A percentile compares a stretch with the other conserved stretches of the same genome.
phyloP scores from a whole-genome alignment of 257 asterid species.

The Avicennia marina region DNA sequence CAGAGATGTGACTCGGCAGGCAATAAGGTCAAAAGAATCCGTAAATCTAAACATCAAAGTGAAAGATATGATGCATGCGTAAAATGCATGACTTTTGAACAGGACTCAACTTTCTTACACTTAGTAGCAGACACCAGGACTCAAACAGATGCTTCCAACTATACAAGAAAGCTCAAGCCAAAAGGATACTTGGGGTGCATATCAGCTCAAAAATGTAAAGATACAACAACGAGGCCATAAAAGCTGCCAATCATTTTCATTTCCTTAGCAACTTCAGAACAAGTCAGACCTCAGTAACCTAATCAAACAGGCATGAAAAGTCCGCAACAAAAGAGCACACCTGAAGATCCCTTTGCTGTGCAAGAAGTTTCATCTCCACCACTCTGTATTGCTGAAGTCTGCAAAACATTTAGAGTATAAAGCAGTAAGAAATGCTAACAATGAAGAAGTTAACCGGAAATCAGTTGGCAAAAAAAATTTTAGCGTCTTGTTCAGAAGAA shows the following conservation, averaged over 20 bases:
- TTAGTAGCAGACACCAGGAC: not conserved
- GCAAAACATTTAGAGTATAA: slow-evolving; percentile 27
- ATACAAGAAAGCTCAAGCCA: not conserved
- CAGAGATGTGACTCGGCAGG: no score
- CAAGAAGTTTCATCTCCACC: slow-evolving; percentile 65
- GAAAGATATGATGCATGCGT: not conserved
- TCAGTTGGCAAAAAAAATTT: no score
- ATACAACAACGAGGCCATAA: not conserved
- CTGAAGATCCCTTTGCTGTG: slow-evolving; percentile 75
- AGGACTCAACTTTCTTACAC: not conserved
- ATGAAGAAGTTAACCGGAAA: not conserved
- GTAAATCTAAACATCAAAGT: no score
- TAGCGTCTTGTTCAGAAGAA: no score
- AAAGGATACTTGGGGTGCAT: no score
- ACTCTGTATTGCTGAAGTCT: slow-evolving; percentile 64
- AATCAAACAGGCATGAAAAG: slow-evolving; percentile 1
- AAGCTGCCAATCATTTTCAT: not conserved
- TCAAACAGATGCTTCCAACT: no score
- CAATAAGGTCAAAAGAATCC: no score
- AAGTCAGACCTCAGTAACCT: no score
- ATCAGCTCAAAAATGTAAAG: not conserved
- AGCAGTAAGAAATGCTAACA: not conserved
- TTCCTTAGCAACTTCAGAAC: not conserved
- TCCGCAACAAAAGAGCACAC: slow-evolving; percentile 27
- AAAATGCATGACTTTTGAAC: not conserved